Evolutionary conservation across 768 basidiomycete genomes (phyloP), one percentile per base, ranked within the genome.

Genomic region (Coprinellus aureogranulatus): DNA sequence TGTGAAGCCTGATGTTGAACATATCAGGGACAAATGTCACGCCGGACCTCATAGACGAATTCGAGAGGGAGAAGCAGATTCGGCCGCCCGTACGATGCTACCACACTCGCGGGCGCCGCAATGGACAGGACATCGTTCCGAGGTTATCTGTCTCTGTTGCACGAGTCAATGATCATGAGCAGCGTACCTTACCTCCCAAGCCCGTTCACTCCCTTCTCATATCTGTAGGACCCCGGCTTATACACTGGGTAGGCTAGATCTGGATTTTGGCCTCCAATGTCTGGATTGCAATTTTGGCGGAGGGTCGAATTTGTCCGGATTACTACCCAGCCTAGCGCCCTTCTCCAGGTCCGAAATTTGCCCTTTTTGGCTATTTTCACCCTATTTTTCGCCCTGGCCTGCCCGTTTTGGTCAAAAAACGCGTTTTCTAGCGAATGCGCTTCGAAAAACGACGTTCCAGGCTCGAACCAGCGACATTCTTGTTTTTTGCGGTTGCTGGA

Each of bases 1-100:
- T 88, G 57, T 88, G 79, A 34, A 34, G 34, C 14, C 6, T 34
- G 6, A 34, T 34, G 14, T 14, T 14, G 34, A n/a, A n/a, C n/a
- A n/a, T n/a, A n/a, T 34, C 34, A 6, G 6, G 34, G 34, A 34
- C 8, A 34, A 34, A 6, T 34, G 8, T 34, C 34, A 34, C 34
- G 34, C 34, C n/a, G n/a, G n/a, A 34, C 14, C 8, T 14, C 14
- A 34, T 34, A 34, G 14, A 34, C 34, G 14, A 14, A 6, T 6
- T 6, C 34, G 34, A 6, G 34, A 34, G 34, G 34, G 34, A 34
- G n/a, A n/a, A n/a, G n/a, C n/a, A n/a, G n/a, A n/a, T n/a, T n/a
- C n/a, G n/a, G n/a, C n/a, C n/a, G n/a, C n/a, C n/a, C n/a, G n/a
- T n/a, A n/a, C n/a, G n/a, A n/a, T n/a, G n/a, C n/a, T n/a, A n/a